Conservation (phyloP, 345 rosid genomes). For the Linum tenue region DNA sequence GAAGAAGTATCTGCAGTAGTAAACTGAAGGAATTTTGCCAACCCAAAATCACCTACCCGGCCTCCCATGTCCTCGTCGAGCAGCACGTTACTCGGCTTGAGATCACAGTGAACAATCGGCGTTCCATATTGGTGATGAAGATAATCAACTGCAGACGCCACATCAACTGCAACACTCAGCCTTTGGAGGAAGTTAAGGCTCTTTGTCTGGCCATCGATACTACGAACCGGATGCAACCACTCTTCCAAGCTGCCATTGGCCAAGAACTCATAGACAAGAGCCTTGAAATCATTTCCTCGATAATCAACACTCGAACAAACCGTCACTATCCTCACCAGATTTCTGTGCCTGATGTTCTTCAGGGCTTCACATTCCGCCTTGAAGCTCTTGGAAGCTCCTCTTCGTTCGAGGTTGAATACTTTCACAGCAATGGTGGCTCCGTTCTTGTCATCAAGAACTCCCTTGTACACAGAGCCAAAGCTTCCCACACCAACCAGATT, state of each 20-base stretch:
- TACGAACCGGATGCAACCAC: slow-evolving; percentile 8
- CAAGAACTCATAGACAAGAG: too few relatives aligned
- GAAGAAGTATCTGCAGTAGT: too few relatives aligned
- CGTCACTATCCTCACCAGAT: slow-evolving; percentile 1
- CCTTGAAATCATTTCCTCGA: background rate
- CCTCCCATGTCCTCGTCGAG: slow-evolving; percentile 7
- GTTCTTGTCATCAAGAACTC: slow-evolving; percentile 3
- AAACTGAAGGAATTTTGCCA: background rate
- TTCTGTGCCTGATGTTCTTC: slow-evolving; percentile 15
- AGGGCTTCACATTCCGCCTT: slow-evolving; percentile 20
- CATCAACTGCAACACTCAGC: slow-evolving; percentile 7
- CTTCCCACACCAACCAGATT: slow-evolving; percentile 13
- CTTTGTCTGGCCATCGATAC: background rate
- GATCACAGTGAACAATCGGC: background rate
- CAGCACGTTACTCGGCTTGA: background rate
- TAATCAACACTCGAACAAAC: slow-evolving; percentile 18
- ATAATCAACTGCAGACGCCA: slow-evolving; percentile 10
- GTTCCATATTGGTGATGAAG: slow-evolving; percentile 2
- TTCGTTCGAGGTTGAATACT: slow-evolving; percentile 13
- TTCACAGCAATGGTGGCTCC: slow-evolving; percentile 15
- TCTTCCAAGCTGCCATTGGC: background rate
- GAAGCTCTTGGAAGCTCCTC: slow-evolving; percentile 24
- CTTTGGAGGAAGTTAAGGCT: background rate
- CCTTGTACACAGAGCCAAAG: too few relatives aligned
- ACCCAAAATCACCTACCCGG: slow-evolving; percentile 10